Conservation (phyloP, 768 basidiomycete genomes). For the Phaeolepiota aurea region DNA sequence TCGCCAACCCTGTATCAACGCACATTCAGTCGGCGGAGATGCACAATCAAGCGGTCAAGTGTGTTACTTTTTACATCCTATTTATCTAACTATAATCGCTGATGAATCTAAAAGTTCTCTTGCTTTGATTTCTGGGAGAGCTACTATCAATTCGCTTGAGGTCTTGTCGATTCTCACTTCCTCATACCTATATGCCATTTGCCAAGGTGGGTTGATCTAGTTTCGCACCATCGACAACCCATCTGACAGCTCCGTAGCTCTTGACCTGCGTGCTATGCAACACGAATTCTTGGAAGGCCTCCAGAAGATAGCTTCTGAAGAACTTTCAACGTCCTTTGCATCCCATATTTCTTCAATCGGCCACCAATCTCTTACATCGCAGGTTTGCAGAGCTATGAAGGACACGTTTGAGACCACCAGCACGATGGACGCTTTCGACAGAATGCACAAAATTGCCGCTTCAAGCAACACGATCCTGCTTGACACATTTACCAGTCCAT, state of each 20-base stretch:
- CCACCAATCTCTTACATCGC: slow-evolving; percentile 21
- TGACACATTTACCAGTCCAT: slow-evolving; percentile 44
- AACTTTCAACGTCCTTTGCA: slow-evolving; percentile 39
- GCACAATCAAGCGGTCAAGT: slow-evolving; percentile 84
- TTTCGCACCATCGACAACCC: neutral
- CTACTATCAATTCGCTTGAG: slow-evolving; percentile 62
- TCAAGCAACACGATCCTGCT: slow-evolving; percentile 55
- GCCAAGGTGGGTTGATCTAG: slow-evolving; percentile 40
- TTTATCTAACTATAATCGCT: neutral
- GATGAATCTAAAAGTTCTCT: slow-evolving; percentile 27
- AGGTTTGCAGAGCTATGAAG: slow-evolving; percentile 34
- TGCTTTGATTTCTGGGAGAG: slow-evolving; percentile 69
- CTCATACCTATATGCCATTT: slow-evolving; percentile 63
- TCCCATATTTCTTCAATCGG: slow-evolving; percentile 24
- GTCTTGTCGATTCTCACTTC: slow-evolving; percentile 63
- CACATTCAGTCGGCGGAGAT: slow-evolving; percentile 81
- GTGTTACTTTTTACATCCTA: slow-evolving; percentile 17
- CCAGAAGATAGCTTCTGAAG: slow-evolving; percentile 36
- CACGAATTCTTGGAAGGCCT: slow-evolving; percentile 50
- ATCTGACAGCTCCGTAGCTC: slow-evolving; percentile 33
- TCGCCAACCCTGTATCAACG: slow-evolving; percentile 72
- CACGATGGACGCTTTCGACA: slow-evolving; percentile 59
- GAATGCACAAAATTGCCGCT: slow-evolving; percentile 67
- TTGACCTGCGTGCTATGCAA: slow-evolving; percentile 76
- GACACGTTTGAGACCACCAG: slow-evolving; percentile 56